Evolutionary conservation across 148 eudicot genomes (phyloP), one percentile per base, ranked within the genome.

Genomic region (Polygonum maritimum): DNA sequence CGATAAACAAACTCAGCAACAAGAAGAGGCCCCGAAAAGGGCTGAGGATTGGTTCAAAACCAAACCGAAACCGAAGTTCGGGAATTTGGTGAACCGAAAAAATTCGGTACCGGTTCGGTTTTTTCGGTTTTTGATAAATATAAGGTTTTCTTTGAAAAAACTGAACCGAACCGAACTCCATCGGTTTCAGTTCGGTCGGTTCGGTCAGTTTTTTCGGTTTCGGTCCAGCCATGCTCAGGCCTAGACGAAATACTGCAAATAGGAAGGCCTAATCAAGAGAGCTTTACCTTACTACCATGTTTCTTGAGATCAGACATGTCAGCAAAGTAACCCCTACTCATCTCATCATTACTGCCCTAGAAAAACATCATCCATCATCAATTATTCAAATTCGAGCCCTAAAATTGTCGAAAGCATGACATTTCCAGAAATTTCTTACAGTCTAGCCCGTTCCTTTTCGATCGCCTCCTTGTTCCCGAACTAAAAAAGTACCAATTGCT

Each of bases 341-440:
- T 84, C 88, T 95, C 99, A 90, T 95, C 99, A 79, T 81, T 75
- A 95, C 97, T 95, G 99, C 86, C 92, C 90, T 87, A 89, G 1
- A 80, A 77, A 60, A 79, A 31, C 6, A 79, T 44, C 2, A 74
- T 31, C 26, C 81, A 76, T 40, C 48, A 73, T 1, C 14, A 5
- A 18, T 71, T 52, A 48, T 1, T 26, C 7, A 3, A 10, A 26
- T n/a, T 40, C 2, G 2, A 8, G 10, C 47, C 35, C 16, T 63
- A 26, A 57, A n/a, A 31, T 14, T 39, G 26, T 14, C 44, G 18
- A 54, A 11, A 5, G 48, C 62, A 2, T 47, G 36, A 16, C 36
- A 75, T 10, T 39, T 51, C 14, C 26, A 21, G 10, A 39, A 36
- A 41, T 21, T 21, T 79, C 90, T 35, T 91, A 95, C 99, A 95